A percentile compares a stretch with the other conserved stretches of the same genome.
These are phyloP conservation scores for Picochlorum sp. DNA, from an alignment of 139 green algal species.

Conservation along the genomic window DNA sequence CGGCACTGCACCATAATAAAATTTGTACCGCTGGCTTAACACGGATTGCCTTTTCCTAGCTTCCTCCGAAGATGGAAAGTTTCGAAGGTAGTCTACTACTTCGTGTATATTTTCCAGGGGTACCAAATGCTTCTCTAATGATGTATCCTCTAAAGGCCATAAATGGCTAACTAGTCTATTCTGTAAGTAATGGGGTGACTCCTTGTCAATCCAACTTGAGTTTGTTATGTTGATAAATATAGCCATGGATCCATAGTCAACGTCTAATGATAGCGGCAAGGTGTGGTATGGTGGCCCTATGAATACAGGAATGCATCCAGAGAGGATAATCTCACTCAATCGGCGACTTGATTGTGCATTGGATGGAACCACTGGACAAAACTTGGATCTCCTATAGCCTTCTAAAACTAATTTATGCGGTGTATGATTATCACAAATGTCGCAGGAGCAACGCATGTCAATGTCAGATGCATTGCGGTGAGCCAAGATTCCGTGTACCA, in stretches of 20 bases:
- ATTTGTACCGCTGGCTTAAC: conserved; percentile 12
- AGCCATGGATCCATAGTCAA: conserved; percentile 16
- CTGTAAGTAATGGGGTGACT: conserved; percentile 8
- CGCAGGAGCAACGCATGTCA: conserved; percentile 21
- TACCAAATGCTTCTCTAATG: background rate
- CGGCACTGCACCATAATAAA: conserved; percentile 11
- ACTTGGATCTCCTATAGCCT: conserved; percentile 9
- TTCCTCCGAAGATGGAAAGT: conserved; percentile 1
- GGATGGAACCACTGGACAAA: conserved; percentile 21
- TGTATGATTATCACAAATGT: conserved; percentile 21
- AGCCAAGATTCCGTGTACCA: conserved; percentile 5
- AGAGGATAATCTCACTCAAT: conserved; percentile 18
- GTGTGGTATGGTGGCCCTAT: conserved; percentile 26
- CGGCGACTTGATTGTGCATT: conserved; percentile 21
- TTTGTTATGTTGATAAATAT: conserved; percentile 23
- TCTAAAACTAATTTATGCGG: conserved; percentile 10
- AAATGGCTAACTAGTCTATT: conserved; percentile 22
- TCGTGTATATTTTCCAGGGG: conserved; percentile 5
- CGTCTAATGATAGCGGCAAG: conserved; percentile 12
- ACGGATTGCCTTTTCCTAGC: conserved; percentile 1
- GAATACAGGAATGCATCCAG: conserved; percentile 25
- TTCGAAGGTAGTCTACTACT: conserved; percentile 11
- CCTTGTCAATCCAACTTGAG: conserved; percentile 12
- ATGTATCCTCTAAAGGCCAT: conserved; percentile 20
- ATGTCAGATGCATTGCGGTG: background rate